Evolutionary conservation across 1,284 basidiomycete species (phyloP), one percentile per base, ranked within the genome.

Genomic region (Sanghuangporus baumii): DNA sequence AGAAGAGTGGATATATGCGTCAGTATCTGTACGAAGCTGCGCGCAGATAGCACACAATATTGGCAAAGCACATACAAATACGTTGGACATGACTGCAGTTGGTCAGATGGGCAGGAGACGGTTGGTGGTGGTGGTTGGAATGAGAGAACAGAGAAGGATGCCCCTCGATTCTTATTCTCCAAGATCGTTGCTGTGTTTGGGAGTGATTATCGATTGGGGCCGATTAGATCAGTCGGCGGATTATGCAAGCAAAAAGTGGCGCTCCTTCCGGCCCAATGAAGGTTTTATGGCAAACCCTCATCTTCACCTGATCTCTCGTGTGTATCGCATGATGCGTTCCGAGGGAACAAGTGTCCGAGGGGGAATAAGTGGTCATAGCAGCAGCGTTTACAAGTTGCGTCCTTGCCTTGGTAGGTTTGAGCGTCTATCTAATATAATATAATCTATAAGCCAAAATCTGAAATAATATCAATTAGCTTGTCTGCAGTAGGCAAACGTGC

Each of bases 81-180:
- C 63, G 52, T 64, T 64, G 9, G 63, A 60, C 63, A 64, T 64
- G 58, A 43, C 58, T n/a, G 38, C 2, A n/a, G 43, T n/a, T 12
- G 16, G 43, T 2, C 6, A 11, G 5, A 46, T 11, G 9, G 12
- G 37, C 7, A 18, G 26, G 52, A 46, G 26, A 31, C 5, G 26
- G 61, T 16, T 31, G 60, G 56, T 64, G 63, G 54, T 60, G 63
- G 43, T 60, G 54, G 55, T 60, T 54, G 38, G 59, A 46, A 46
- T 26, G 43, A 23, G 31, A 56, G 52, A 61, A 46, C n/a, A 23
- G n/a, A 11, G n/a, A 12, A 52, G 20, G 31, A 16, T 47, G 5
- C 16, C 60, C 54, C 47, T 26, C 37, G 40, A 48, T 50, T 56
- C 43, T 55, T 47, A 34, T 55, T 55, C 37, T 43, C 26, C 41